A percentile compares a stretch with the other conserved stretches of the same genome.
These are phyloP conservation scores for Adiantum capillusveneris DNA, from an alignment of 75 land plant genomes.

Conservation along the genomic window DNA sequence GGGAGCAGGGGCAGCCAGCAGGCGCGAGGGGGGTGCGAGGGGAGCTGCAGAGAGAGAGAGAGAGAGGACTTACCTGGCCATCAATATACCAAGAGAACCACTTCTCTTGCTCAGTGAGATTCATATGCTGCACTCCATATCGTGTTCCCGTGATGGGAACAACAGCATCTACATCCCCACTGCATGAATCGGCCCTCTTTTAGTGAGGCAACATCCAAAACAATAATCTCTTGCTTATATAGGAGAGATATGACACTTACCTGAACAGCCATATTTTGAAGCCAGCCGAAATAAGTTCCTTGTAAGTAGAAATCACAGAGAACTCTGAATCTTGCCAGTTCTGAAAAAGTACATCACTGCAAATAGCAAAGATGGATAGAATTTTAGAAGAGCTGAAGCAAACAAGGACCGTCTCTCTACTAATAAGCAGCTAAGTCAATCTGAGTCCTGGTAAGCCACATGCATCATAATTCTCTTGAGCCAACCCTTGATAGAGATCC, in stretches of 20 bases:
- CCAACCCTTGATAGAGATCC: too few relatives aligned
- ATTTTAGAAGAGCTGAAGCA: too few relatives aligned
- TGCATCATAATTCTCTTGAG: too few relatives aligned
- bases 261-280: slow-evolving; percentile 88
- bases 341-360: slow-evolving; percentile 30
- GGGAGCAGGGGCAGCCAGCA: too few relatives aligned
- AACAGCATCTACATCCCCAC: slow-evolving; percentile 80
- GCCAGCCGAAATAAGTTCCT: slow-evolving; percentile 57
- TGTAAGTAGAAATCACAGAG: slow-evolving; percentile 66
- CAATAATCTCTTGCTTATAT: neutral
- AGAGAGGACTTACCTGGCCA: slow-evolving; percentile 36
- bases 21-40: too few relatives aligned
- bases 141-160: slow-evolving; percentile 66
- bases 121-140: slow-evolving; percentile 49
- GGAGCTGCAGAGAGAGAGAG: too few relatives aligned
- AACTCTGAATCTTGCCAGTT: slow-evolving; percentile 62
- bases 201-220: neutral
- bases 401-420: too few relatives aligned
- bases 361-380: too few relatives aligned
- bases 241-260: slow-evolving; percentile 18
- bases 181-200: slow-evolving; percentile 5
- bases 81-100: slow-evolving; percentile 81
- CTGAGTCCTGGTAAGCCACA: too few relatives aligned
- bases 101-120: slow-evolving; percentile 40
- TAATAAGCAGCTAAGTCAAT: too few relatives aligned